Percentiles rank a stretch among this genome's conserved stretches.
Evolutionary conservation across 352 stramenopile species (phyloP).

Genomic region (Aphanomyces astaci): DNA sequence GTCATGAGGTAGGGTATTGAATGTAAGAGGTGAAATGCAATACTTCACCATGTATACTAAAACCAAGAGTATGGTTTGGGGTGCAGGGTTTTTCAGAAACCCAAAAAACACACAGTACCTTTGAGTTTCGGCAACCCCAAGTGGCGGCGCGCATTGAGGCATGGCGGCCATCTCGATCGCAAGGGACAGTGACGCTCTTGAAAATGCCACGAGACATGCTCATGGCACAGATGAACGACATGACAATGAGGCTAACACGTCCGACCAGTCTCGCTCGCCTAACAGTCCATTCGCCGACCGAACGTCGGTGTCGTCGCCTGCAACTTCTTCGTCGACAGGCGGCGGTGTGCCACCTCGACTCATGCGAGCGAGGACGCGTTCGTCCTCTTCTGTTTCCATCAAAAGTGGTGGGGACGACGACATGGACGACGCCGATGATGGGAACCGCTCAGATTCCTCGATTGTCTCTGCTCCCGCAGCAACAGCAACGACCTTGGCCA

Average conservation of each 20-base stretch:
- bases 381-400: conserved; percentile 9
- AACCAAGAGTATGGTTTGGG: neutral
- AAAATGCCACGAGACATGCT: neutral
- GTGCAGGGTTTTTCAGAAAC: neutral
- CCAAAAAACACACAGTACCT: neutral
- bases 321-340: neutral
- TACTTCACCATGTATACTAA: neutral
- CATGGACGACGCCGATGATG: conserved; percentile 5
- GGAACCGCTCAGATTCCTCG: neutral
- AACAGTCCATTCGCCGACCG: neutral
- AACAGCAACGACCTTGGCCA: neutral
- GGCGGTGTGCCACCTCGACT: neutral
- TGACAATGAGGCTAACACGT: conserved; percentile 2
- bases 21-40: conserved; percentile 8
- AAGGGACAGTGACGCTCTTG: neutral
- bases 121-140: conserved; percentile 1
- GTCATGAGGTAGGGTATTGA: conserved; percentile 2
- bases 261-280: neutral
- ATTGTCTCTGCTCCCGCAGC: neutral
- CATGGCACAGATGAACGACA: neutral
- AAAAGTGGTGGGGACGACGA: conserved; percentile 22
- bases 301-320: conserved; percentile 10
- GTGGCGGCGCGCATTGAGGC: neutral
- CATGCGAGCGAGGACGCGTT: conserved; percentile 13
- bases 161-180: neutral